Evolutionary conservation across 805 yeast genomes (phyloP).

Genomic region (Kregervanrija fluxuum): DNA sequence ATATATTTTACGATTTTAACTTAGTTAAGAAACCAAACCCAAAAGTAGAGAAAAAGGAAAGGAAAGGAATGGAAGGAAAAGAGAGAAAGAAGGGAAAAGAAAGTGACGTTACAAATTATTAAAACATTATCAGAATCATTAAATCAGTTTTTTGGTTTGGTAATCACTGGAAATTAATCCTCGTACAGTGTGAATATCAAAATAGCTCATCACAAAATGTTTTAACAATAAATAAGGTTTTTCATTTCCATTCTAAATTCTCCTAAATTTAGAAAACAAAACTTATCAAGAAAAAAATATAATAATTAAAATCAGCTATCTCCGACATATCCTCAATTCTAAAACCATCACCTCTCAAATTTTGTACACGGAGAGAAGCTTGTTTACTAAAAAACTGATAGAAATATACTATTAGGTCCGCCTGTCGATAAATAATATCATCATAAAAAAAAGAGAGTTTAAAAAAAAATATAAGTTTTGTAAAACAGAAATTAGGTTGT

Average conservation of each 20-base stretch:
- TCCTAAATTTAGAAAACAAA: slow-evolving; percentile 7
- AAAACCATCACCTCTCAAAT: slow-evolving; percentile 33
- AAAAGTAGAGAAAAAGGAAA: neutral
- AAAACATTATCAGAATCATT: slow-evolving; percentile 37
- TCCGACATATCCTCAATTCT: slow-evolving; percentile 48
- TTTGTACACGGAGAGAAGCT: slow-evolving; percentile 48
- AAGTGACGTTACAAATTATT: neutral
- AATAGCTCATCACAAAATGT: slow-evolving; percentile 19
- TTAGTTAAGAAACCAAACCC: too few species aligned
- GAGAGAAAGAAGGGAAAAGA: too few species aligned
- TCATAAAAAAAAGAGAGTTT: slow-evolving; percentile 15
- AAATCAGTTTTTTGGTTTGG: slow-evolving; percentile 42
- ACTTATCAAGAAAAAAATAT: slow-evolving; percentile 30
- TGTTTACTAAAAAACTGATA: slow-evolving; percentile 35
- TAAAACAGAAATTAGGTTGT: too few species aligned
- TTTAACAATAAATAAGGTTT: neutral
- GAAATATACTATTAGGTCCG: slow-evolving; percentile 36
- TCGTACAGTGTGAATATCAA: slow-evolving; percentile 53
- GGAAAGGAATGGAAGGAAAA: neutral
- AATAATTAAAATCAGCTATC: slow-evolving; percentile 36
- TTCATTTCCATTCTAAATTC: slow-evolving; percentile 21
- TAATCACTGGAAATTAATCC: slow-evolving; percentile 30
- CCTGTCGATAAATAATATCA: slow-evolving; percentile 37
- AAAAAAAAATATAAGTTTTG: neutral
- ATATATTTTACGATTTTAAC: too few species aligned